Conservation (phyloP, 2,329 filamentous ascomycete species). For the Diplocarpon rosae region DNA sequence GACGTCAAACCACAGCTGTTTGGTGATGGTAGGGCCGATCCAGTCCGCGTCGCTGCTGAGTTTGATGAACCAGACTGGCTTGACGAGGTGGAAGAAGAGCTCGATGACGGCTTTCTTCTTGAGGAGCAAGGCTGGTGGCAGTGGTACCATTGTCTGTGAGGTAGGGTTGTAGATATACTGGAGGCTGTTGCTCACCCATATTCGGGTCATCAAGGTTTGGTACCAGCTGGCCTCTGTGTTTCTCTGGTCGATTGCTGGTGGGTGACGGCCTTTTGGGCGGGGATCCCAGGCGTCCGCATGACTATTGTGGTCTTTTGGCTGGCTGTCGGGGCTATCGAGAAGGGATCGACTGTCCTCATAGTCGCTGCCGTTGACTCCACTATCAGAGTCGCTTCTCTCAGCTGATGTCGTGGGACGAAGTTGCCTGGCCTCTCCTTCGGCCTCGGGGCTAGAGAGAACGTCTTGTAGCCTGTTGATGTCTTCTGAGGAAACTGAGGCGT, state of each 20-base stretch:
- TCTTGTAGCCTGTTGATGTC: no score
- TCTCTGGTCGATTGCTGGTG: background rate
- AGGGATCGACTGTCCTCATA: no score
- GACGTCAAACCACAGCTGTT: constrained; percentile 2
- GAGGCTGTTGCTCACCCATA: background rate
- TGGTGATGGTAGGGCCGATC: background rate
- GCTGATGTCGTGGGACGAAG: background rate
- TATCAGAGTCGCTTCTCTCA: background rate
- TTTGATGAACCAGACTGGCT: background rate
- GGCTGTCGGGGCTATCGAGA: no score
- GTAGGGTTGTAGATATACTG: background rate
- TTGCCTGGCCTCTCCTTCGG: no score
- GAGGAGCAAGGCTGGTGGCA: background rate
- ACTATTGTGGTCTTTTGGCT: background rate
- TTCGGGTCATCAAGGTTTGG: background rate
- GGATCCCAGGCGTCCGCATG: background rate
- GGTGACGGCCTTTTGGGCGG: background rate
- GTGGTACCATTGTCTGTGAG: background rate
- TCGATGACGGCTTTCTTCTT: constrained; percentile 1
- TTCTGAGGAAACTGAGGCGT: no score
- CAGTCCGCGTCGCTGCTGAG: background rate
- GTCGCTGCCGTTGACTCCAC: background rate
- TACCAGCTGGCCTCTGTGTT: background rate
- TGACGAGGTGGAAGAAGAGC: background rate
- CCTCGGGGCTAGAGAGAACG: no score